Evolutionary conservation across 805 yeast genomes (phyloP), one percentile per base, ranked within the genome.

Genomic region (Zygosaccharomyces kombuchaensis): DNA sequence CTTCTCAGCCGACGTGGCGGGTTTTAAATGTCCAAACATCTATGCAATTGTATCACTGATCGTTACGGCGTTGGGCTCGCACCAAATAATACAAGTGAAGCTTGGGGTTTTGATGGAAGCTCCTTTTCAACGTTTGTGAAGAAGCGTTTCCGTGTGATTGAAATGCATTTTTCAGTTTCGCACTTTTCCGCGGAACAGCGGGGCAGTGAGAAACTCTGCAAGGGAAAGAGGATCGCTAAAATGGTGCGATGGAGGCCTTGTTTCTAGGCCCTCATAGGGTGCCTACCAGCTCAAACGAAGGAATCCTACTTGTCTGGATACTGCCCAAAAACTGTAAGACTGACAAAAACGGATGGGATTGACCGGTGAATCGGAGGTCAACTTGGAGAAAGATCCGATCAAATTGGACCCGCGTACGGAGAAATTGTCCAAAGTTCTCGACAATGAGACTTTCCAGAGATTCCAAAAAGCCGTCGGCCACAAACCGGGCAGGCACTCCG

Each of bases 401-500:
- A 59, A 55, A 26, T 35, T 64, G 37, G 69, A 64, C 45, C 72
- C 75, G 21, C 74, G 77, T 39, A 65, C 73, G 0, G 78, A 75
- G 46, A 73, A 72, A 35, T 64, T 81, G 13, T 69, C 80, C 2
- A 74, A 72, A 41, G 71, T 81, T 67, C 66, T 84, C 43, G 85
- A 86, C 50, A 96, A 90, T 60, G 79, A 78, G 46, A 77, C 77
- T 6, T 93, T 93, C 65, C 87, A 86, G 59, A 77, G 80, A 48
- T 93, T 93, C 63, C 77, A 87, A 23, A 82, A 79, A 43, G 71
- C 80, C 2, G 84, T 87, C 9, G 83, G 84, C 9, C 84, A 84
- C 58, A 93, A 93, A 58, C 90, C 97, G 2, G 72, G 75, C 99
- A 93, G 67, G 87, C 91, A 2, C 70, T 93, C 29, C 76, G 99